These are phyloP conservation scores for Suillus clintonianus DNA, from an alignment of 768 basidiomycete genomes.

Conservation along the genomic window DNA sequence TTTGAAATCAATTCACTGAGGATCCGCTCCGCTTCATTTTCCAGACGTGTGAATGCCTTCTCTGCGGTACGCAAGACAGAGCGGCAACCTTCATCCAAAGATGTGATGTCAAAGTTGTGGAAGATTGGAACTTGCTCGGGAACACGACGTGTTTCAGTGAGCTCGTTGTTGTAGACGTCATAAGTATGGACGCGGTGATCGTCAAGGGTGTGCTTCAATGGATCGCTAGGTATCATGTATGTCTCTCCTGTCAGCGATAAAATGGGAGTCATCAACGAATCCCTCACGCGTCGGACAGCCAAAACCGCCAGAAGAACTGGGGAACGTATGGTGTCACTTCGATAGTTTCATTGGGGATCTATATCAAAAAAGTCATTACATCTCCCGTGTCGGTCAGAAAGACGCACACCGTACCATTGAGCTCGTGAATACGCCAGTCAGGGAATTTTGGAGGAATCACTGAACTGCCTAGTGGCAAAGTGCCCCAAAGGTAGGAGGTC, in stretches of 20 bases:
- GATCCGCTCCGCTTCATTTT: constrained; percentile 41
- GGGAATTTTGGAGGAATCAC: neutral
- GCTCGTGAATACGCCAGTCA: neutral
- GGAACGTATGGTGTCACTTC: constrained; percentile 44
- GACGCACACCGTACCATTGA: neutral
- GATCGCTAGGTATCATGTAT: constrained; percentile 23
- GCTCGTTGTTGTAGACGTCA: constrained; percentile 51
- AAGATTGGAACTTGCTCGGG: constrained; percentile 43
- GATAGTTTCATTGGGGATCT: neutral
- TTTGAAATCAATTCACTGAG: constrained; percentile 37
- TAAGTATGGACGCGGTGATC: constrained; percentile 51
- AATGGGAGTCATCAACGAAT: neutral
- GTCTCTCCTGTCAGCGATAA: neutral
- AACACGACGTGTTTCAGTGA: constrained; percentile 45
- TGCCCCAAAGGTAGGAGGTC: neutral
- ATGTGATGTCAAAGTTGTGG: constrained; percentile 38
- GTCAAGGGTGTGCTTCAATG: constrained; percentile 30
- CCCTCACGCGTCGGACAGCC: constrained; percentile 47
- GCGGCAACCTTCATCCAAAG: constrained; percentile 37
- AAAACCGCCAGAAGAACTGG: constrained; percentile 50
- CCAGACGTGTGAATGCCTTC: constrained; percentile 43
- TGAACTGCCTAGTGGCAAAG: too few species aligned
- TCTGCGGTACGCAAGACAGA: constrained; percentile 44
- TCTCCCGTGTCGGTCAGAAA: neutral
- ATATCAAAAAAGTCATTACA: neutral